Evolutionary conservation across 2,329 filamentous ascomycete genomes (phyloP), one percentile per base, ranked within the genome.

Genomic region (Cercospora sp.): DNA sequence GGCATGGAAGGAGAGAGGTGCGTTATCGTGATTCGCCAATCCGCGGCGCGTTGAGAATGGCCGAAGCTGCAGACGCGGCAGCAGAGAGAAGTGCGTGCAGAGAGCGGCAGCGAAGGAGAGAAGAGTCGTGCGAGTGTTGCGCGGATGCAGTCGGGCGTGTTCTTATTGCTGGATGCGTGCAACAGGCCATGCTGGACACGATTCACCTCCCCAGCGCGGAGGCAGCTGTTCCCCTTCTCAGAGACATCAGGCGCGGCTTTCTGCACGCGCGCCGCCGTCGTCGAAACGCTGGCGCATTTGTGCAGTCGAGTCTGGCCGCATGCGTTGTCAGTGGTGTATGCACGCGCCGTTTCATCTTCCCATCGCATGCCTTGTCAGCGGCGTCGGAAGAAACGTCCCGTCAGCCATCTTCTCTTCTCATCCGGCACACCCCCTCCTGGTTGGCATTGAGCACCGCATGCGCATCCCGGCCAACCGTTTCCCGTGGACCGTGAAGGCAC

Each of bases 321-420:
- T 63, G 61, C 61, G 61, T 32, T 34, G 61, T 63, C 61, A 34
- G 45, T 55, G 24, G 61, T 40, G 45, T 16, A 57, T 28, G 45
- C 49, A 37, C 49, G 49, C 43, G 5, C 24, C 49, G 61, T 64
- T 64, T 64, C 61, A 64, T 26, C 30, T 57, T 51, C 45, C 49
- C 34, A 16, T 3, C 13, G 34, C 34, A 16, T 40, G 34, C 34
- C 34, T 40, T 16, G 34, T 40, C 34, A 51, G 37, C 37, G 3
- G 37, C 43, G 43, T 49, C 43, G 43, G 43, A 18, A 49, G 6
- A 21, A 10, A 49, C 43, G 43, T 24, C 43, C 43, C 43, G 43
- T 8, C n/a, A 5, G 43, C 13, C 18, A 1, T 0, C 18, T 5
- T 49, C 43, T 49, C 43, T 49, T 49, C 43, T 49, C 43, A 9